Evolutionary conservation across 2,329 filamentous ascomycete genomes (phyloP), one percentile per base, ranked within the genome.

Genomic region (Talaromyces albobiverticillius): DNA sequence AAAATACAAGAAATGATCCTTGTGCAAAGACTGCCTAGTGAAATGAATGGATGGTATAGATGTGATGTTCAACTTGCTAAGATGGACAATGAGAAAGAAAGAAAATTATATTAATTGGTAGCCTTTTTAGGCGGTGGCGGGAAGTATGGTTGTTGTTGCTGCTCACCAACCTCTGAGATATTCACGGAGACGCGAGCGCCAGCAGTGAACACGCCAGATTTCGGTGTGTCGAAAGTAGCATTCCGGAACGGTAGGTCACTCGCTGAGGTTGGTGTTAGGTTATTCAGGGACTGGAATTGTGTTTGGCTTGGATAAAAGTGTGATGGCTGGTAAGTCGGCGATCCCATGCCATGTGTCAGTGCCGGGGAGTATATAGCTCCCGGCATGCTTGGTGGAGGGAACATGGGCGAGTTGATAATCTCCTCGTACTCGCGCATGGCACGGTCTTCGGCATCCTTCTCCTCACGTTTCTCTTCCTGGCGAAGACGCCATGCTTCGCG

Each of bases 91-190:
- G 25, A 23, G 4, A 43, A 22, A 20, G 25, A 22, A 43, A 4
- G 14, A 11, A 5, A 41, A 11, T 22, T 20, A 43, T n/a, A 47
- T 51, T 43, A 53, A 20, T 57, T 54, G 31, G 51, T 57, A 42
- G 69, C 66, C 60, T 72, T 73, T 57, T 72, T 74, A 10, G 73
- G 72, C 9, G 73, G 73, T 18, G 73, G 73, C 8, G 73, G 73
- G 62, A 76, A 76, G 56, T 75, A 75, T 58, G 72, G 71, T 41
- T 65, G 64, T 9, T 62, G 50, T 36, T 42, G 55, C 51, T 40
- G 26, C 40, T 36, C 29, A 23, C 20, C 22, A 22, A 26, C 18
- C 36, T 55, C 50, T 11, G 50, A 36, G 5, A 46, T n/a, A 2
- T 52, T 46, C 8, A 52, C 41, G 2, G 50, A 52, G 23, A 52